These are phyloP conservation scores for Hylodesmum podocarpum DNA, from an alignment of 306 rosid genomes.

Conservation along the genomic window DNA sequence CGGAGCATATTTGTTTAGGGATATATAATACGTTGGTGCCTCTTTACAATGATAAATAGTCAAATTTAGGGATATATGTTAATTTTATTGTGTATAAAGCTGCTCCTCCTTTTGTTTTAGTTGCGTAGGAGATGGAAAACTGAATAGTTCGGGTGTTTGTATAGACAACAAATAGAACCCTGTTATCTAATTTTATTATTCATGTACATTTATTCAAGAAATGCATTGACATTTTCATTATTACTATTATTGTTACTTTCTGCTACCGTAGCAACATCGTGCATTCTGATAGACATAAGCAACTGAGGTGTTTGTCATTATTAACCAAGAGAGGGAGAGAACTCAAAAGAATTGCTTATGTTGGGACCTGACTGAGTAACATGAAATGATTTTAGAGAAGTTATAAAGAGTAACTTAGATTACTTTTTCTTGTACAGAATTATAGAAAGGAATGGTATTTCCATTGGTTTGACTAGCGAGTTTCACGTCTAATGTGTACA, in stretches of 20 bases:
- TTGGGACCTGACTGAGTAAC: neutral
- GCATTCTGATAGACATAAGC: neutral
- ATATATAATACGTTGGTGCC: slow-evolving; percentile 1
- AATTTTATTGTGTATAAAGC: neutral
- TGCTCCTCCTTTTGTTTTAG: neutral
- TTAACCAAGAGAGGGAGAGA: neutral
- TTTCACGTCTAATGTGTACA: neutral
- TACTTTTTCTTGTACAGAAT: neutral
- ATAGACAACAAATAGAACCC: neutral
- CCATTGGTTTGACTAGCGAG: neutral
- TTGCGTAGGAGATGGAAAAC: neutral
- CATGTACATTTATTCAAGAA: neutral
- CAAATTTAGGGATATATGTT: neutral
- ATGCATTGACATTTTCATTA: neutral
- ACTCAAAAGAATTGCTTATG: neutral
- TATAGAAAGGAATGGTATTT: neutral
- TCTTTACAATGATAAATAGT: neutral
- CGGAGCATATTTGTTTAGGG: neutral
- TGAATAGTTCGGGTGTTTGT: neutral
- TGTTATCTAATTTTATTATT: neutral
- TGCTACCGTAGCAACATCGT: neutral
- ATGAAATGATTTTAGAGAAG: neutral
- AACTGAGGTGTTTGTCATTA: neutral
- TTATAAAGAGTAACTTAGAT: neutral
- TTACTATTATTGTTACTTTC: neutral